These are phyloP conservation scores for Syzygium aqueum DNA, from an alignment of 345 rosid genomes.

Conservation along the genomic window DNA sequence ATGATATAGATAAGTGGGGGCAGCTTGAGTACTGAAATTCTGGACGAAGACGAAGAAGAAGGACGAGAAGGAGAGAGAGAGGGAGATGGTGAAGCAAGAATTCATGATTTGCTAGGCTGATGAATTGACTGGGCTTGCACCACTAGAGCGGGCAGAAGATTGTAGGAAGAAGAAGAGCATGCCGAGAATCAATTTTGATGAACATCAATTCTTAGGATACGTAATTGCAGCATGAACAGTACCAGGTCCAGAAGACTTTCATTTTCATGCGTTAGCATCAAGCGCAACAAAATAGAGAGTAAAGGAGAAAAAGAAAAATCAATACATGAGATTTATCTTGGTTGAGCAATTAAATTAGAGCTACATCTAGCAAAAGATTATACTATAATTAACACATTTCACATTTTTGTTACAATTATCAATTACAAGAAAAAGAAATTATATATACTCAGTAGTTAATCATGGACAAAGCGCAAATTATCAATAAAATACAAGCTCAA, in stretches of 20 bases:
- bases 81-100: background rate
- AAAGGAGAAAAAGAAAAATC: no score
- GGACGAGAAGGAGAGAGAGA: background rate
- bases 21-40: background rate
- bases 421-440: background rate
- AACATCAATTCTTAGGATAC: background rate
- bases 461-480: background rate
- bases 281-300: background rate
- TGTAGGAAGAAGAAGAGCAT: background rate
- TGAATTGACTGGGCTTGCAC: background rate
- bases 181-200: background rate
- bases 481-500: no score
- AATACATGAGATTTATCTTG: no score
- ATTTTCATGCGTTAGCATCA: background rate
- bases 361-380: fast-evolving
- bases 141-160: background rate
- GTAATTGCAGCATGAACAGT: background rate
- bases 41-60: background rate
- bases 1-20: background rate
- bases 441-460: background rate
- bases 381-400: no score
- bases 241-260: background rate
- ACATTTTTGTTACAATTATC: no score
- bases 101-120: background rate
- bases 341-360: no score